Conservation (phyloP, 768 basidiomycete genomes). For the Naganishia vishniacii region DNA sequence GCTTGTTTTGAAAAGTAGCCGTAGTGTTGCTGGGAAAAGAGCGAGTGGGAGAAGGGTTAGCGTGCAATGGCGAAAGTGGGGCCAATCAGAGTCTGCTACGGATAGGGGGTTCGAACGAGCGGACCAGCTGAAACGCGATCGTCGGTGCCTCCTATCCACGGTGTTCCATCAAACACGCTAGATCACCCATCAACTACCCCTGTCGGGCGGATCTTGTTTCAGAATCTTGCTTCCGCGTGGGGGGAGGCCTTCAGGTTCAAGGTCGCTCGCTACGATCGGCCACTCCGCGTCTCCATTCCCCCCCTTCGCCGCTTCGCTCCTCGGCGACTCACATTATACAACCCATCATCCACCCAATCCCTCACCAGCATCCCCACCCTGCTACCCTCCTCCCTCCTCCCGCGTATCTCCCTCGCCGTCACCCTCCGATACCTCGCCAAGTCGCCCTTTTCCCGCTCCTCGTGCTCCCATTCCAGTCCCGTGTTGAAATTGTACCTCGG, state of each 20-base stretch:
- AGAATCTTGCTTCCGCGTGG: too few relatives aligned
- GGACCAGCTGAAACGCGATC: too few relatives aligned
- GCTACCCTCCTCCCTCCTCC: constrained; percentile 57
- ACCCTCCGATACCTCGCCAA: constrained; percentile 41
- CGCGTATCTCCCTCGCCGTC: constrained; percentile 39
- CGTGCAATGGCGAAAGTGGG: neutral
- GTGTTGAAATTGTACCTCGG: constrained; percentile 46
- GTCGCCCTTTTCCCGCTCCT: constrained; percentile 45
- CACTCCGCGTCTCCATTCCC: neutral
- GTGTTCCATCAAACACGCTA: too few relatives aligned
- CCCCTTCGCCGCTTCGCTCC: neutral
- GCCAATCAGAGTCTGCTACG: too few relatives aligned
- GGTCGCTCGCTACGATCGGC: too few relatives aligned
- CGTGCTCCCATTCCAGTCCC: constrained; percentile 35
- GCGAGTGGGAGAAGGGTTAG: neutral
- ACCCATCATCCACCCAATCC: constrained; percentile 91
- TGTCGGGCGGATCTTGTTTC: too few relatives aligned
- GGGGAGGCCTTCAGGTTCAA: too few relatives aligned
- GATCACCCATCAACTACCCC: too few relatives aligned
- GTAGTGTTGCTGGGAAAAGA: constrained; percentile 61
- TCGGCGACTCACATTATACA: constrained; percentile 64
- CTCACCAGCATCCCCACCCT: constrained; percentile 88
- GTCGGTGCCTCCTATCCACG: too few relatives aligned
- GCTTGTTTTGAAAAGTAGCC: constrained; percentile 95
- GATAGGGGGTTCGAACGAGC: too few relatives aligned